Conservation (phyloP, 2,329 filamentous ascomycete species). For the Chalara sp. region DNA sequence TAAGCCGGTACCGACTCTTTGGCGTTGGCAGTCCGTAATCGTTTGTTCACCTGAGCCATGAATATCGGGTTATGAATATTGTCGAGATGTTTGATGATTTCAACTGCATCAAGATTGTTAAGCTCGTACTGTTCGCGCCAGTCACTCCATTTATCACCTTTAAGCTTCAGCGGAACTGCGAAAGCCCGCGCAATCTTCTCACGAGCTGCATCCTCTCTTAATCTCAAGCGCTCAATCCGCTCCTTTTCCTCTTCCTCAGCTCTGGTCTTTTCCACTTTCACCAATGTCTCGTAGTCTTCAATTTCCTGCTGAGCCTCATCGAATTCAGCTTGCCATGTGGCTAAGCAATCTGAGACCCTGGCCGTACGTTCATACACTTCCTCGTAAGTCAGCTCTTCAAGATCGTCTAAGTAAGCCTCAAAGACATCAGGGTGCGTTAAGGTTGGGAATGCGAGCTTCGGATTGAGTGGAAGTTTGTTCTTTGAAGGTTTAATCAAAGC, state of each 20-base stretch:
- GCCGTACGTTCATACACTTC: slow-evolving; percentile 19
- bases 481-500: too few relatives aligned
- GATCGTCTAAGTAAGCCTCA: slow-evolving; percentile 18
- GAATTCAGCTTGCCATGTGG: slow-evolving; percentile 20
- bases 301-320: slow-evolving; percentile 20
- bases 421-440: slow-evolving; percentile 17
- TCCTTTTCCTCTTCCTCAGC: slow-evolving; percentile 13
- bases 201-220: slow-evolving; percentile 8
- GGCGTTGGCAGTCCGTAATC: neutral
- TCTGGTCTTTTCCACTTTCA: slow-evolving; percentile 8
- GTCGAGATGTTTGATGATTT: neutral
- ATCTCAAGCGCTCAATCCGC: slow-evolving; percentile 11
- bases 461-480: too few relatives aligned
- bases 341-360: slow-evolving; percentile 13
- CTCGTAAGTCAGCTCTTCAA: slow-evolving; percentile 18
- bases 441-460: slow-evolving; percentile 17
- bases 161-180: slow-evolving; percentile 1
- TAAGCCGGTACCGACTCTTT: slow-evolving; percentile 1
- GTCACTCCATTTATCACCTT: slow-evolving; percentile 1
- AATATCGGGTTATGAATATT: slow-evolving; percentile 10
- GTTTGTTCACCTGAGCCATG: slow-evolving; percentile 5
- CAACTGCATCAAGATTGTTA: neutral
- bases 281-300: slow-evolving; percentile 17
- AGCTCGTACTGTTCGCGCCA: slow-evolving; percentile 1
- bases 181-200: neutral